These are phyloP conservation scores for Malus asiatica DNA, from an alignment of 306 rosid genomes.

Conservation along the genomic window DNA sequence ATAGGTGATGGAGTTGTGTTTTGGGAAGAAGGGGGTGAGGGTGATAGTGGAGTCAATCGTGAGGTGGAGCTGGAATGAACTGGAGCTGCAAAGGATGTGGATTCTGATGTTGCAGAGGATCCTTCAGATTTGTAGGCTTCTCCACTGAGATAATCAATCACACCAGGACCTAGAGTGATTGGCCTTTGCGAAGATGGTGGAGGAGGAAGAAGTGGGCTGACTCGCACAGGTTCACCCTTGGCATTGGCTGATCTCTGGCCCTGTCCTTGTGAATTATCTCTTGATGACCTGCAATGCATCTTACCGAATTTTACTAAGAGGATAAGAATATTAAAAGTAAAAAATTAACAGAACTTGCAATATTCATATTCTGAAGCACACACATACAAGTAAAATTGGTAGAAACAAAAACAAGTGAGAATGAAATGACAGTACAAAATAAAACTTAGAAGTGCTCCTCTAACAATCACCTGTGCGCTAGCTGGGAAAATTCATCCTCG, in stretches of 20 bases:
- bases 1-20: slow-evolving; percentile 38
- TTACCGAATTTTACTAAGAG: background rate
- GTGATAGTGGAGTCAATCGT: slow-evolving; percentile 26
- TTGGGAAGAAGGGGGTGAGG: slow-evolving; percentile 31
- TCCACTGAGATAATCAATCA: slow-evolving; percentile 88
- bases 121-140: slow-evolving; percentile 65
- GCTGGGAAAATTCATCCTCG: slow-evolving; percentile 78
- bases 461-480: slow-evolving; percentile 63
- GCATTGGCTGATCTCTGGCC: slow-evolving; percentile 50
- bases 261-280: slow-evolving; percentile 37
- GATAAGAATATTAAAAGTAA: background rate
- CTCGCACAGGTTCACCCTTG: slow-evolving; percentile 32
- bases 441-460: background rate
- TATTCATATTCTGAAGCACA: background rate
- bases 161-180: slow-evolving; percentile 40
- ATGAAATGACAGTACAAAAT: background rate
- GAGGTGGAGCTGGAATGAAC: slow-evolving; percentile 34
- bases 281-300: slow-evolving; percentile 57
- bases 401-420: background rate
- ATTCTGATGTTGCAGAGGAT: slow-evolving; percentile 29
- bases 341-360: no score
- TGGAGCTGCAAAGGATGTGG: slow-evolving; percentile 34
- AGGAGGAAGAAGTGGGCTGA: slow-evolving; percentile 62
- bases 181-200: slow-evolving; percentile 78
- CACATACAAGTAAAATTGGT: background rate